Base-by-base conservation (phyloP, 1,284 basidiomycete species). In the Schizophyllum amplum region DNA sequence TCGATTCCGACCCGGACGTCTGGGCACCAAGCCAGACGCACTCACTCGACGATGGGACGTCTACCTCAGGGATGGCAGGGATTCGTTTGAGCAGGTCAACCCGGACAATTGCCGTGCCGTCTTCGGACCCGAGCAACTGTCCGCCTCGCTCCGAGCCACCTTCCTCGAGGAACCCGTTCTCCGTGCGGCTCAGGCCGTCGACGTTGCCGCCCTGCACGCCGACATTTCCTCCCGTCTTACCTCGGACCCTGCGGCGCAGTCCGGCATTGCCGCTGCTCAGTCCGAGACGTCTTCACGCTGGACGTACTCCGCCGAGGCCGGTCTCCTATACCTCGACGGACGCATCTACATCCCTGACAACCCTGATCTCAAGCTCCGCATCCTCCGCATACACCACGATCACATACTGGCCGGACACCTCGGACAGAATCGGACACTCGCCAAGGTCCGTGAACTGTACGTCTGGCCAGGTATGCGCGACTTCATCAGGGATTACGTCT, bases 31-130 rank as follows among this genome's bases (percentile, higher is more conserved):
- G 46, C 64, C 69, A 0, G 68, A 72, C 54, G 64, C 71, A 11
- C 62, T 72, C 17, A 66, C 66, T 24, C 46, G 67, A 54, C 58
- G 63, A 17, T 59, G 56, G 50, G 66, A 68, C 54, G 59, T 64
- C 59, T 63, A 65, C 56, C 59, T 54, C 11, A 57, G 55, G 56
- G 55, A 58, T 58, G 62, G 64, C 58, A 61, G 60, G 60, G 62
- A 59, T 47, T 57, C 56, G 61, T 67, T 64, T 54, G 61, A 61
- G 49, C 55, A 53, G 9, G 54, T 62, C 33, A 69, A 69, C 59
- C 68, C 65, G 20, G 63, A 68, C 20, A 69, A 68, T 59, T 60
- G 61, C 51, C 59, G 61, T 51, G 64, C 63, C 5, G 57, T 70
- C 11, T 66, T 68, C 59, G 65, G 66, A 17, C 52, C 58, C 51